Evolutionary conservation across 2,329 filamentous ascomycete genomes (phyloP), one percentile per base, ranked within the genome.

Genomic region (Stagonosporopsis rhizophila): DNA sequence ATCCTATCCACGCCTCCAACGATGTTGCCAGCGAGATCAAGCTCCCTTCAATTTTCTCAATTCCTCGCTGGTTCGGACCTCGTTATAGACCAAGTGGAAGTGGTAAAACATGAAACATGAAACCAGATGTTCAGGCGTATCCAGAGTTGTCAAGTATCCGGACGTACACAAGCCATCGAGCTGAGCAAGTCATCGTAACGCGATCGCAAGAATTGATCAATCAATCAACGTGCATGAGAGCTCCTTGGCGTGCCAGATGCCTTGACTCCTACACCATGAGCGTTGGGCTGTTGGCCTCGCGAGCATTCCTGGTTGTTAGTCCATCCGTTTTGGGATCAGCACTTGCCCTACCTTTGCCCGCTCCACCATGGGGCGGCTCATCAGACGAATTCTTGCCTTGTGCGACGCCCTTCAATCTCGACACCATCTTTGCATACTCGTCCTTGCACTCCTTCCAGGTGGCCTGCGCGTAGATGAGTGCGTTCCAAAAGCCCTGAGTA

Each of bases 401-500:
- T 25, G 23, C 23, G 23, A 4, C 4, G n/a, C 23, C 15, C 7
- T 7, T 58, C n/a, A 68, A 1, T 28, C 48, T 59, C 4, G 46
- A 38, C 35, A 63, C 30, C 2, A 56, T 23, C 23, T 57, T 52
- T 14, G 42, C 44, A 9, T 58, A 58, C 5, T 67, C 68, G 15
- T 65, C 62, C 28, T 61, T 68, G 35, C 66, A 71, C 37, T 74
- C 72, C 0, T 58, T 35, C 59, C 69, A 70, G 0, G 69, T 70
- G 0, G 70, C 72, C 17, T 66, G 70, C 5, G 86, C 77, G 75
- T 95, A 96, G 63, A 96, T 91, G 55, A 90, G 74, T 17, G 87
- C 85, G 72, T 96, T 96, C 90, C 91, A 95, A 67, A 93, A 90
- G 0, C 91, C 91, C 71, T 96, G 91, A 0, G 92, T 81, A 0